phyloP scores from a whole-genome alignment of 1,284 basidiomycete genomes.

The Apiotrichum akiyoshidainum region DNA sequence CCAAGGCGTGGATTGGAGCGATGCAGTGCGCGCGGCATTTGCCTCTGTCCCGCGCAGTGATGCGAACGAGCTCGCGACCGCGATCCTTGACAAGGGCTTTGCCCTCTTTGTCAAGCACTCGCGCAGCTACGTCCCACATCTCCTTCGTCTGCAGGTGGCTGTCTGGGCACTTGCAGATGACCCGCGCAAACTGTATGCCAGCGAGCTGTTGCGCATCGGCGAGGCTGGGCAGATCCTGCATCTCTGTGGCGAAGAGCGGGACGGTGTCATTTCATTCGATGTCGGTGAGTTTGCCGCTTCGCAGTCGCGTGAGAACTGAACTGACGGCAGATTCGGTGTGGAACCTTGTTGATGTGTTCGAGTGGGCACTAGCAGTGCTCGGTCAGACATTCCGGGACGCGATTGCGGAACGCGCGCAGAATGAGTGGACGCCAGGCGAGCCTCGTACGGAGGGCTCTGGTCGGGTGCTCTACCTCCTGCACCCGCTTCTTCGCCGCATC shows the following conservation, averaged over 20 bases:
- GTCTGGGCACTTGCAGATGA: constrained; percentile 32
- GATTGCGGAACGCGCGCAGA: constrained; percentile 23
- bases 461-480: constrained; percentile 31
- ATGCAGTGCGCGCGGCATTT: constrained; percentile 33
- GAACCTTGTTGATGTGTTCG: constrained; percentile 36
- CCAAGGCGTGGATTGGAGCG: constrained; percentile 36
- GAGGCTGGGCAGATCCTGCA: constrained; percentile 36
- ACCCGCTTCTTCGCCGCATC: constrained; percentile 27
- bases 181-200: constrained; percentile 20
- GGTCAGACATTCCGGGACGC: constrained; percentile 29
- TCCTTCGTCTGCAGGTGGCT: constrained; percentile 34
- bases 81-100: constrained; percentile 18
- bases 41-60: constrained; percentile 16
- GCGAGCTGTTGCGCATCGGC: constrained; percentile 33
- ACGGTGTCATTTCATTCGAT: constrained; percentile 29
- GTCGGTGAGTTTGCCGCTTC: constrained; percentile 26
- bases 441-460: constrained; percentile 16
- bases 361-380: constrained; percentile 32
- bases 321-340: constrained; percentile 32
- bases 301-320: no score
- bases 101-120: constrained; percentile 19
- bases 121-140: constrained; percentile 18
- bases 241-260: constrained; percentile 21
- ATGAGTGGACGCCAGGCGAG: constrained; percentile 26
- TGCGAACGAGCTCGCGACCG: constrained; percentile 18